These are phyloP conservation scores for Geranomyces variabilis DNA, from an alignment of 192 early-diverging fungal species.

Conservation along the genomic window DNA sequence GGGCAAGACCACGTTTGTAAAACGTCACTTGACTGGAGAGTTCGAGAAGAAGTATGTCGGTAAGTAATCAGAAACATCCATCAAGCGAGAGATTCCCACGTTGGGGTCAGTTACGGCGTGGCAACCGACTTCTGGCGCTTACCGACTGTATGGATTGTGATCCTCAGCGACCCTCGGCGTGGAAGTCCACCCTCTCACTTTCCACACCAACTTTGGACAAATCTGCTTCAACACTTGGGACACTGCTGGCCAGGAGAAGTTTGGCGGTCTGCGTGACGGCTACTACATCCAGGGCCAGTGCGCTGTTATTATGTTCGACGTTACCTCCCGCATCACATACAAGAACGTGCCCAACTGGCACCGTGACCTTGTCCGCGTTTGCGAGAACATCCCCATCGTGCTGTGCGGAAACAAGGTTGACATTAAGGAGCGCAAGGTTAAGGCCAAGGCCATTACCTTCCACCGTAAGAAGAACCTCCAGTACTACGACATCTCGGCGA, in stretches of 20 bases:
- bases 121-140: no score
- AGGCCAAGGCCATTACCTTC: slow-evolving; percentile 99
- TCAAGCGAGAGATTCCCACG: neutral
- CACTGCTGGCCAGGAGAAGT: slow-evolving; percentile 98
- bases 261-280: slow-evolving; percentile 99
- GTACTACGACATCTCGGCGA: slow-evolving; percentile 99
- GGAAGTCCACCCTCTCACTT: slow-evolving; percentile 96
- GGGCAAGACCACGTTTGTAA: slow-evolving; percentile 99
- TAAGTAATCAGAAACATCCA: slow-evolving; percentile 53
- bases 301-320: slow-evolving; percentile 99
- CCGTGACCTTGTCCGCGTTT: slow-evolving; percentile 97
- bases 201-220: slow-evolving; percentile 96
- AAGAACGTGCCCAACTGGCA: slow-evolving; percentile 99
- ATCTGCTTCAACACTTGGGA: slow-evolving; percentile 99
- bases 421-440: slow-evolving; percentile 99
- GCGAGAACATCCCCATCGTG: slow-evolving; percentile 99
- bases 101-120: no score
- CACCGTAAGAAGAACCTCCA: slow-evolving; percentile 99
- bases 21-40: slow-evolving; percentile 99
- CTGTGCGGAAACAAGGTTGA: slow-evolving; percentile 99
- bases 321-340: slow-evolving; percentile 99
- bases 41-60: slow-evolving; percentile 99
- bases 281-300: slow-evolving; percentile 94
- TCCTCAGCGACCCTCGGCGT: slow-evolving; percentile 95
- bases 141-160: neutral